A percentile compares a stretch with the other conserved stretches of the same genome.
phyloP scores from a whole-genome alignment of 2,329 filamentous ascomycete species.

The Diaporthe sp. region DNA sequence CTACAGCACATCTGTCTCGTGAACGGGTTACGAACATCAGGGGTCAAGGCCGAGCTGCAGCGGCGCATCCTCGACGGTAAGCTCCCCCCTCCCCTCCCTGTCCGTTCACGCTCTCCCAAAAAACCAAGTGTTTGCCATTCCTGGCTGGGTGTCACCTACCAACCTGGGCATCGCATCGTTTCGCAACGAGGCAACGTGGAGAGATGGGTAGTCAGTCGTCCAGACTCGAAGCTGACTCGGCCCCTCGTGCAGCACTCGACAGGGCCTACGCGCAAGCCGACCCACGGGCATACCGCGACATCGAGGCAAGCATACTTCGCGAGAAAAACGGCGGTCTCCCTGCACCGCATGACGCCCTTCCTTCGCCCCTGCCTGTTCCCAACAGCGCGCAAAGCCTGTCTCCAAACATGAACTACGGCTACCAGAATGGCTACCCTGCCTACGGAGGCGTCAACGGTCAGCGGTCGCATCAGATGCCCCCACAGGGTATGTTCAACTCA shows the following conservation, averaged over 20 bases:
- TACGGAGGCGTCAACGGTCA: slow-evolving; percentile 30
- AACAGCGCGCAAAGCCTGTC: slow-evolving; percentile 26
- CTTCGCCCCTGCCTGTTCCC: slow-evolving; percentile 13
- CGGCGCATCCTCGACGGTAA: slow-evolving; percentile 80
- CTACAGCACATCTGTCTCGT: slow-evolving; percentile 81
- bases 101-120: background rate
- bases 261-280: slow-evolving; percentile 28
- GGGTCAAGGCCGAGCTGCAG: slow-evolving; percentile 87
- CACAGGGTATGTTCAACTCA: slow-evolving; percentile 28
- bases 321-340: slow-evolving; percentile 27
- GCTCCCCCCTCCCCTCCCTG: slow-evolving; percentile 49
- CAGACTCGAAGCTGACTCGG: slow-evolving; percentile 23
- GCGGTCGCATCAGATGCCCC: slow-evolving; percentile 25
- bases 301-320: slow-evolving; percentile 31
- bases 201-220: background rate
- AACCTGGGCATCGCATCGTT: background rate
- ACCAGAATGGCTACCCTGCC: slow-evolving; percentile 26
- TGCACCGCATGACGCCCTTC: slow-evolving; percentile 19
- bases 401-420: slow-evolving; percentile 29
- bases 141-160: background rate
- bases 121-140: background rate
- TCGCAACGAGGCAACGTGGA: background rate
- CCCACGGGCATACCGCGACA: slow-evolving; percentile 12
- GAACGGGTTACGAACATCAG: slow-evolving; percentile 81
- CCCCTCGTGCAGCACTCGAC: slow-evolving; percentile 29